Conservation (phyloP, 108 stramenopile genomes). For the Skeletonema grethae region DNA sequence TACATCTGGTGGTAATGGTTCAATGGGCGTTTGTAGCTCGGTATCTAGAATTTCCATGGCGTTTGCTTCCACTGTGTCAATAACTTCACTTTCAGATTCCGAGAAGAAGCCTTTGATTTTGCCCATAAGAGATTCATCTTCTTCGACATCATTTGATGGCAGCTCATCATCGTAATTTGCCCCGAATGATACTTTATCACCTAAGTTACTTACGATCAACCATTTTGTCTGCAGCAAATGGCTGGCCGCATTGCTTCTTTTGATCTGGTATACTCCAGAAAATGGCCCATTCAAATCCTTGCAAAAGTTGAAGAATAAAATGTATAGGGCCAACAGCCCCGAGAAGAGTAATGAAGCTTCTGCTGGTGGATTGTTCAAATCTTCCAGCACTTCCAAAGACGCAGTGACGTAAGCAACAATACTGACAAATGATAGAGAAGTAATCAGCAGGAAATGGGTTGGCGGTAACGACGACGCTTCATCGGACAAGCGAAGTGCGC, state of each 20-base stretch:
- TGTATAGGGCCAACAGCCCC: constrained; percentile 51
- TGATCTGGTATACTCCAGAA: constrained; percentile 70
- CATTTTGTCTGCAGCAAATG: constrained; percentile 68
- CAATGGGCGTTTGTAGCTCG: neutral
- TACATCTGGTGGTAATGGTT: constrained; percentile 7
- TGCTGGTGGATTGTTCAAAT: constrained; percentile 17
- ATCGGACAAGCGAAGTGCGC: constrained; percentile 57
- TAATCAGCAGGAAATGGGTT: constrained; percentile 61
- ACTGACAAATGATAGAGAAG: constrained; percentile 53
- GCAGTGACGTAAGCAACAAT: constrained; percentile 47
- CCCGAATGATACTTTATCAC: constrained; percentile 14
- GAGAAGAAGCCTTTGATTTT: constrained; percentile 9
- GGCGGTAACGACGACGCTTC: constrained; percentile 65
- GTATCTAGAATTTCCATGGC: constrained; percentile 1
- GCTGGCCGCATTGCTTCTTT: constrained; percentile 54
- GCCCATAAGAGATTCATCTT: neutral
- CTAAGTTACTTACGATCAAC: constrained; percentile 61
- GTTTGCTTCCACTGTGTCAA: neutral
- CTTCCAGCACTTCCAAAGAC: constrained; percentile 41
- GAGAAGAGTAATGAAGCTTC: constrained; percentile 60
- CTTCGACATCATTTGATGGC: neutral
- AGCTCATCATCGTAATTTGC: constrained; percentile 13
- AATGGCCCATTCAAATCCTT: constrained; percentile 72
- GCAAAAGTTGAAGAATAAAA: constrained; percentile 70
- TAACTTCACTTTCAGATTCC: neutral